Conservation (phyloP, 352 stramenopile species). For the Pythium pyrilobum region DNA sequence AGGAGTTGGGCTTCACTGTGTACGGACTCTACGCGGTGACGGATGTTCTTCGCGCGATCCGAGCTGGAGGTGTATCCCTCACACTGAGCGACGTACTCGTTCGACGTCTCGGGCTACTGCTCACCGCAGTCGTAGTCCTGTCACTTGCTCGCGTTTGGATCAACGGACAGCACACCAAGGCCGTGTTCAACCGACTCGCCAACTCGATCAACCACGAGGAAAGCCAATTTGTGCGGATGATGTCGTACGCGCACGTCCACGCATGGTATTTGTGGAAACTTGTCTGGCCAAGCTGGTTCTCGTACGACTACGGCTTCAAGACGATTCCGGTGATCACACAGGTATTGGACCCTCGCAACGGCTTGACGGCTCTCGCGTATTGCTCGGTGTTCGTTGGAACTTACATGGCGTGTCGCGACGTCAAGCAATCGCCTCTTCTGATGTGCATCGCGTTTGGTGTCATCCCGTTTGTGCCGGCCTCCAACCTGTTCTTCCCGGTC, state of each 20-base stretch:
- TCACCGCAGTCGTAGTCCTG: too few relatives aligned
- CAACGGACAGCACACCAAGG: slow-evolving; percentile 63
- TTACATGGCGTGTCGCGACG: slow-evolving; percentile 13
- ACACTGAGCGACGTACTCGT: too few relatives aligned
- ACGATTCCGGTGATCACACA: slow-evolving; percentile 67
- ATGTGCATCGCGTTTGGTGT: slow-evolving; percentile 67
- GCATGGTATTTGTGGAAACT: slow-evolving; percentile 88
- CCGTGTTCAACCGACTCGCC: slow-evolving; percentile 81
- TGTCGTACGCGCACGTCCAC: slow-evolving; percentile 87
- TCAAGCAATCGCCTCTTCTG: slow-evolving; percentile 26
- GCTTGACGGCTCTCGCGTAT: slow-evolving; percentile 64
- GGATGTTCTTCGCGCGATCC: slow-evolving; percentile 39
- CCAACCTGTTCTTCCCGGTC: slow-evolving; percentile 90
- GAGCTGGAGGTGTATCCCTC: too few relatives aligned
- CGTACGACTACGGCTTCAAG: slow-evolving; percentile 90
- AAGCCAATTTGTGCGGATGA: slow-evolving; percentile 22
- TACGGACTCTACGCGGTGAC: slow-evolving; percentile 74
- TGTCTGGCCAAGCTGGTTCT: slow-evolving; percentile 78
- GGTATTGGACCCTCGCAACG: slow-evolving; percentile 51
- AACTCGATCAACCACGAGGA: slow-evolving; percentile 77
- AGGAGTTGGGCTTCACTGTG: slow-evolving; percentile 84
- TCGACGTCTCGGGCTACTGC: too few relatives aligned
- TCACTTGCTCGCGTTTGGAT: slow-evolving; percentile 38
- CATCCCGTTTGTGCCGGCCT: slow-evolving; percentile 87
- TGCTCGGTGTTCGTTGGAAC: slow-evolving; percentile 28